Evolutionary conservation across 208 protist species (phyloP), one percentile per base, ranked within the genome.

Genomic region (Kentomonas sorsogonicus): DNA sequence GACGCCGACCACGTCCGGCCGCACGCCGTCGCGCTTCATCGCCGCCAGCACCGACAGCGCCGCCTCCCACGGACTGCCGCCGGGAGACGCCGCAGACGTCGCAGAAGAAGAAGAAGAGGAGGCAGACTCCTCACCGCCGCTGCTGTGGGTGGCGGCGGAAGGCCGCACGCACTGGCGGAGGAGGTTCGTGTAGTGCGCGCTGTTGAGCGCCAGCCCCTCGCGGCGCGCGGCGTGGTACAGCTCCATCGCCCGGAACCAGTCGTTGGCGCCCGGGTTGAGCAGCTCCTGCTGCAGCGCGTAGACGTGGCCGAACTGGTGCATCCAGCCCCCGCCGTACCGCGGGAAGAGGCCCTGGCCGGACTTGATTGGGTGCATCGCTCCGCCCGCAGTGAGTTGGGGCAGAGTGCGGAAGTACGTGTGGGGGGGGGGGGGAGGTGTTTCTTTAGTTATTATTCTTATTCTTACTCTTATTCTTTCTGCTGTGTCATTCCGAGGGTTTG

Each of bases 291-390:
- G 86, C 20, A 94, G 70, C 11, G 83, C 80, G 63, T 94, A 94
- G 22, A 94, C 79, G 71, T 94, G 83, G 9, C 86, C 86, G 53
- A 94, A 93, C 72, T 93, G 86, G 68, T 93, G 86, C 86, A 93
- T 93, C 78, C 79, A 93, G 20, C 86, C 86, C 16, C 86, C 86
- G n/a, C 83, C 83, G 53, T 87, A 93, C 18, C 86, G 78, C 7
- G 86, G 86, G 38, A 93, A 74, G 5, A 78, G 11, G 0, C 81
- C 78, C 58, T 83, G 79, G 27, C 86, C 86, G 6, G 77, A 86
- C 3, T 53, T 50, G 6, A 68, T 69, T 6, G 84, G 84, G 47
- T 82, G 77, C 84, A 91, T 83, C 20, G 1, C 15, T 10, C 3
- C 3, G 66, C 69, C 2, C n/a, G n/a, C n/a, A n/a, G n/a, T n/a